Conservation (phyloP, 208 protist genomes). For the Chromosphaera perkinsii region DNA sequence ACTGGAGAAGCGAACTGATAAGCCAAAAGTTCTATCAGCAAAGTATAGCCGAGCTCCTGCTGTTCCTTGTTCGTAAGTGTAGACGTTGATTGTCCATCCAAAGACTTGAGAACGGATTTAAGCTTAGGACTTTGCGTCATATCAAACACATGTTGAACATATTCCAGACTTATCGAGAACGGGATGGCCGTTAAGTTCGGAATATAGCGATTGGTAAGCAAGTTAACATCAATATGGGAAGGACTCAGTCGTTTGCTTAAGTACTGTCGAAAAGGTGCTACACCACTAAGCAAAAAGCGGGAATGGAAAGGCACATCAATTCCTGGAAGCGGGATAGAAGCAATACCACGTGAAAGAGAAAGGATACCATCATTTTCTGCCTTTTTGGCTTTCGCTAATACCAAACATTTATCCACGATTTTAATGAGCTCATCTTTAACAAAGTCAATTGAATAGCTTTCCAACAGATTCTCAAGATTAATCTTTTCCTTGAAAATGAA, state of each 20-base stretch:
- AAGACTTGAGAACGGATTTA: too few relatives aligned
- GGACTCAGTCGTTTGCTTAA: conserved; percentile 33
- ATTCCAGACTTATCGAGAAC: conserved; percentile 48
- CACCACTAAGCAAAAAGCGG: conserved; percentile 52
- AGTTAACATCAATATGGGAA: conserved; percentile 29
- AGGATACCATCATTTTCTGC: background rate
- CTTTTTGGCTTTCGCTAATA: background rate
- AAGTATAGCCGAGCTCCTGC: conserved; percentile 13
- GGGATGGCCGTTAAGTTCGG: conserved; percentile 63
- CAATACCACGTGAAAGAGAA: conserved; percentile 47
- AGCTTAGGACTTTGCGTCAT: conserved; percentile 46
- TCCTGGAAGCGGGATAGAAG: conserved; percentile 64
- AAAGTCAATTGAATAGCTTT: too few relatives aligned
- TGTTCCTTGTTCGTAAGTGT: background rate
- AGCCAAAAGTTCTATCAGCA: conserved; percentile 65
- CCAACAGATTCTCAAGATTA: too few relatives aligned
- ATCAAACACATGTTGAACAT: conserved; percentile 45
- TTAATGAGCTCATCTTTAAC: background rate
- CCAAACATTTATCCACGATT: conserved; percentile 4
- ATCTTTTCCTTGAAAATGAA: conserved; percentile 19
- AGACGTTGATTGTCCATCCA: background rate
- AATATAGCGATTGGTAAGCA: conserved; percentile 57
- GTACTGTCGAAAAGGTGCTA: conserved; percentile 59
- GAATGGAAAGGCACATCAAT: conserved; percentile 78
- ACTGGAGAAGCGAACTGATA: conserved; percentile 77